Percentiles rank a stretch among this genome's conserved stretches.
Evolutionary conservation across 225 moss, liverwort and hornwort genomes (phyloP).

Genomic region (Takakia lepidozioides): DNA sequence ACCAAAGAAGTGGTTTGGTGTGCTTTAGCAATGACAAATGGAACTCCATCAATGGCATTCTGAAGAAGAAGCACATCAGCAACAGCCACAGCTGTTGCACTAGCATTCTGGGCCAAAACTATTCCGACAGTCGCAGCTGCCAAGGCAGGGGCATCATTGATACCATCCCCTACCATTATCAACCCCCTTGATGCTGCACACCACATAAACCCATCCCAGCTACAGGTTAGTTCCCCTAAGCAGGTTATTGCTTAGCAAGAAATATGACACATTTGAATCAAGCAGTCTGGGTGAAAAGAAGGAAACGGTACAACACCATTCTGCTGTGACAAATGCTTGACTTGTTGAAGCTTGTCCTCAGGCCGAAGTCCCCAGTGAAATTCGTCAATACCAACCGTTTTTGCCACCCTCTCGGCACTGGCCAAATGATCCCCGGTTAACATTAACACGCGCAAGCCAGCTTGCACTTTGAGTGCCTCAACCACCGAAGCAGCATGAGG

Average conservation of each 20-base stretch:
- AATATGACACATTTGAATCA: too few species aligned
- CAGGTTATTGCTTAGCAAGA: too few species aligned
- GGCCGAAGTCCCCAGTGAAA: slow-evolving; percentile 78
- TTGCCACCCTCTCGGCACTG: slow-evolving; percentile 82
- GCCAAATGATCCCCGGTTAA: slow-evolving; percentile 84
- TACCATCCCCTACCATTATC: slow-evolving; percentile 97
- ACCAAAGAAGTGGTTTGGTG: slow-evolving; percentile 91
- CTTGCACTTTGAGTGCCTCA: slow-evolving; percentile 48
- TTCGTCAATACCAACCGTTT: slow-evolving; percentile 78
- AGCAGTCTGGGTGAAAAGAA: too few species aligned
- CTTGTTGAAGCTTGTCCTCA: slow-evolving; percentile 86
- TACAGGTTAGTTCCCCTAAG: too few species aligned
- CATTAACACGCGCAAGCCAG: slow-evolving; percentile 74
- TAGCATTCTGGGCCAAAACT: slow-evolving; percentile 92
- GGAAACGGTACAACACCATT: slow-evolving; percentile 25
- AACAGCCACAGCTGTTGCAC: slow-evolving; percentile 96
- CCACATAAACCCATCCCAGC: too few species aligned
- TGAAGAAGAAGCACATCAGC: slow-evolving; percentile 93
- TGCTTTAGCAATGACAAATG: slow-evolving; percentile 90
- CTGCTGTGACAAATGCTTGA: slow-evolving; percentile 57
- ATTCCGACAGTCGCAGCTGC: slow-evolving; percentile 97
- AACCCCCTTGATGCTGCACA: slow-evolving; percentile 57
- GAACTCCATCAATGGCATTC: slow-evolving; percentile 88
- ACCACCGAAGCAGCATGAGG: slow-evolving; percentile 68
- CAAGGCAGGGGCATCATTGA: slow-evolving; percentile 94